A percentile compares a stretch with the other conserved stretches of the same genome.
Conservation (phyloP, 2,329 filamentous ascomycete species). For the Coniella lustricola region DNA sequence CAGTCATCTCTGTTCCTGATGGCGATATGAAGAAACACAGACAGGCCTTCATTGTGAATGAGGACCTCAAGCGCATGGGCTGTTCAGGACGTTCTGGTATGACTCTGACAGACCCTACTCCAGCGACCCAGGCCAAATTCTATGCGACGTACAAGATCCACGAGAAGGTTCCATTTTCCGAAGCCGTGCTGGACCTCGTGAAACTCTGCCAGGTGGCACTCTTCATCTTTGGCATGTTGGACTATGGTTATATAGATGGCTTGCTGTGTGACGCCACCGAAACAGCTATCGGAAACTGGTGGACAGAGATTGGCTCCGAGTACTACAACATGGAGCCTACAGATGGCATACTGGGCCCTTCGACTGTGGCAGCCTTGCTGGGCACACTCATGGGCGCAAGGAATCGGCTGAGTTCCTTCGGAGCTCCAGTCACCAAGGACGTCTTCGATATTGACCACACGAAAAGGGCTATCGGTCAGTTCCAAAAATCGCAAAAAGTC, state of each 20-base stretch:
- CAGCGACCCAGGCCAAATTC: conserved; percentile 85
- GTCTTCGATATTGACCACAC: conserved; percentile 79
- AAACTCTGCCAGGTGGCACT: conserved; percentile 87
- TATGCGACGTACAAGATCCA: conserved; percentile 82
- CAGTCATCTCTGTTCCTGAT: conserved; percentile 82
- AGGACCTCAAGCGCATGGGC: conserved; percentile 83
- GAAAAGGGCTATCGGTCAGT: conserved; percentile 77
- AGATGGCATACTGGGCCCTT: conserved; percentile 87
- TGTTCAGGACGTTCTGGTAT: conserved; percentile 87
- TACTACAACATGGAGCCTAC: conserved; percentile 88
- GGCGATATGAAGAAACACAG: conserved; percentile 77
- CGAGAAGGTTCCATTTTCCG: conserved; percentile 70
- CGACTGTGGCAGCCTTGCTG: conserved; percentile 79
- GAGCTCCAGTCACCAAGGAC: conserved; percentile 81
- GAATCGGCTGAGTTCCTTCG: conserved; percentile 79
- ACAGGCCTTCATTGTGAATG: conserved; percentile 85
- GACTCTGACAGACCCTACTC: conserved; percentile 68
- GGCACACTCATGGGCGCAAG: conserved; percentile 85
- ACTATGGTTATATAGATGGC: conserved; percentile 85
- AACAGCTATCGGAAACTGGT: conserved; percentile 86
- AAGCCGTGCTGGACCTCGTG: conserved; percentile 79
- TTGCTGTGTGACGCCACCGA: conserved; percentile 91
- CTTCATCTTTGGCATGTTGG: conserved; percentile 78
- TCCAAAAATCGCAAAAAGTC: conserved; percentile 84
- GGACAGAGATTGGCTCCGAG: conserved; percentile 86